Base-by-base conservation (phyloP, 2,329 filamentous ascomycete genomes). In the Phyllosticta citribraziliensis region DNA sequence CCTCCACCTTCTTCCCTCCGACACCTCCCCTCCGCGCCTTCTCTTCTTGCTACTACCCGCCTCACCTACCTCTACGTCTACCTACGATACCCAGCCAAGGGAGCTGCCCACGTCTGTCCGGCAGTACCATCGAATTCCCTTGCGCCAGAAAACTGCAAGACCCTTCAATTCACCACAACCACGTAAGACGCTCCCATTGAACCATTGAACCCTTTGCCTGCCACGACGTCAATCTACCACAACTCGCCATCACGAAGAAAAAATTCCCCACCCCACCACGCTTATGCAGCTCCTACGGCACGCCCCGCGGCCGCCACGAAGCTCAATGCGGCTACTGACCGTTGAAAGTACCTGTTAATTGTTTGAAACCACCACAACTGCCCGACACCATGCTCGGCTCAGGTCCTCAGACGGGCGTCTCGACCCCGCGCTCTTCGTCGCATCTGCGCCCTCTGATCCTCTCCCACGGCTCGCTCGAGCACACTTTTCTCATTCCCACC, bases 401-500 rank as follows among this genome's bases (percentile, higher is more conserved):
- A 71, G 89, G 88, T 78, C 86, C 89, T 64, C 92, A 96, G 78
- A 99, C 94, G 80, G 94, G 94, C 78, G 91, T 96, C 73, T 95
- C 92, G 67, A 99, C 94, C 69, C 94, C 94, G 69, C 88, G 94
- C 78, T 96, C 93, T 62, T 94, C 89, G 69, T 87, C 91, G 67
- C 96, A 93, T 66, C 86, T 97, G 67, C 89, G 94, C 67, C 93
- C 94, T 65, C 85, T 99, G 72, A 91, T 89, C 70, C 84, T 99
- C 72, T 84, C 86, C 67, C 94, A 99, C 77, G 94, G 95, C 74
- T 91, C 90, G 60, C 91, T 99, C 78, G 94, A 99, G 76, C 91
- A 95, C 71, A 93, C 91, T 59, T 94, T 99, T 75, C 87, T 97
- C 71, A 89, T 99, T 73, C 93, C 94, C 63, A 97, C 94, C 68